Conservation (phyloP, 305 asterid species). For the Rubia tinctorum region DNA sequence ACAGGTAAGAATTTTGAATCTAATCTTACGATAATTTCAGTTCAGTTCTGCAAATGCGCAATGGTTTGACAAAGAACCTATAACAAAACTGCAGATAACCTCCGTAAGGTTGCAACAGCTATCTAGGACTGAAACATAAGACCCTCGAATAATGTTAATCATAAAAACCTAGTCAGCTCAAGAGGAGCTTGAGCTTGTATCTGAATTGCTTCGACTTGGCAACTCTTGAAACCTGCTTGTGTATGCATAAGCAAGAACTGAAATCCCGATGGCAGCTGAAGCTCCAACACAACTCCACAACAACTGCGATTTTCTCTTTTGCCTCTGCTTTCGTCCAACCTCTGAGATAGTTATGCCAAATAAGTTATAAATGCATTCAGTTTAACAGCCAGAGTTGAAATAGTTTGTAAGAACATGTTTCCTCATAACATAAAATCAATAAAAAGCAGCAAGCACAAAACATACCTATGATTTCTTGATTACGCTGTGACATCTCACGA, state of each 20-base stretch:
- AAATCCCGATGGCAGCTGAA: slow-evolving; percentile 52
- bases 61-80: not conserved
- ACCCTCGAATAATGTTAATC: not conserved
- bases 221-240: slow-evolving; percentile 26
- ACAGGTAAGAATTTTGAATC: not conserved
- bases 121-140: not conserved
- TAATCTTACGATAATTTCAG: not conserved
- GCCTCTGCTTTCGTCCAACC: slow-evolving; percentile 62
- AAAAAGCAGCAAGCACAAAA: not conserved
- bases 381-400: too few species aligned
- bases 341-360: slow-evolving; percentile 41
- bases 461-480: slow-evolving; percentile 74
- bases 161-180: not conserved
- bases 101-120: not conserved
- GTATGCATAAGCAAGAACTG: slow-evolving; percentile 48
- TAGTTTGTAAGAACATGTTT: too few species aligned
- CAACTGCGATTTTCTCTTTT: slow-evolving; percentile 56
- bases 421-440: too few species aligned
- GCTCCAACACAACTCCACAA: slow-evolving; percentile 65
- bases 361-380: not conserved
- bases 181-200: slow-evolving; percentile 15
- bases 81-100: not conserved
- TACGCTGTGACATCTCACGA: slow-evolving; percentile 89
- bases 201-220: slow-evolving; percentile 24
- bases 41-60: slow-evolving; percentile 3